Evolutionary conservation across 345 rosid species (phyloP).

Genomic region (Carallia pectinifolia): DNA sequence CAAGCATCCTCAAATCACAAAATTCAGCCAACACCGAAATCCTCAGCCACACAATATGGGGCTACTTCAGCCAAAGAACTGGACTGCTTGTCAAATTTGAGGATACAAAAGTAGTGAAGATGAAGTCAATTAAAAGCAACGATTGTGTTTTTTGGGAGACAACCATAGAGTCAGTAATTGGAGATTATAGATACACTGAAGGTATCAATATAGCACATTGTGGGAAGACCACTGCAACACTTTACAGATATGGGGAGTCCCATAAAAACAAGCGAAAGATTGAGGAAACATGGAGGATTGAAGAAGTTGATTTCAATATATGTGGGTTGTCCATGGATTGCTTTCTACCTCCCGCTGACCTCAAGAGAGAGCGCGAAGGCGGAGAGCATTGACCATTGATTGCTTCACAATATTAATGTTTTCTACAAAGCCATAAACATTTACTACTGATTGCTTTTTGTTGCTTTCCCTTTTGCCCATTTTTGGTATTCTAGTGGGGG

Average conservation of each 20-base stretch:
- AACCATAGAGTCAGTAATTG: constrained; percentile 57
- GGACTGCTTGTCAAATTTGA: constrained; percentile 68
- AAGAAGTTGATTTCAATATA: constrained; percentile 84
- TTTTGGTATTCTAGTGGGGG: neutral
- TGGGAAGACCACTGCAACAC: constrained; percentile 61
- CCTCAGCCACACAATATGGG: constrained; percentile 83
- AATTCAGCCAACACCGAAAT: constrained; percentile 68
- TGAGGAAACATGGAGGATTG: constrained; percentile 93
- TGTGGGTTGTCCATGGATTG: constrained; percentile 68
- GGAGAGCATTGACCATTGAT: constrained; percentile 9
- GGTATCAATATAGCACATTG: constrained; percentile 71
- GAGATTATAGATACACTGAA: constrained; percentile 63
- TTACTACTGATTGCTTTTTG: neutral
- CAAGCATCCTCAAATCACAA: constrained; percentile 52
- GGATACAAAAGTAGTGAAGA: constrained; percentile 72
- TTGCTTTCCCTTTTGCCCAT: too few species aligned
- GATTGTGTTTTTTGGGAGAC: constrained; percentile 75
- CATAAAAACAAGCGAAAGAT: constrained; percentile 66
- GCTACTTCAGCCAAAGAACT: constrained; percentile 86
- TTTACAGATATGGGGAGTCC: constrained; percentile 61
- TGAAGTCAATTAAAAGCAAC: constrained; percentile 48
- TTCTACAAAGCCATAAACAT: neutral
- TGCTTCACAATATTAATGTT: neutral
- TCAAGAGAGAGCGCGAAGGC: constrained; percentile 47
- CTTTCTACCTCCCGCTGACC: constrained; percentile 86